Conservation (phyloP, 1,139 yeast species). For the Williopsis jadinii region DNA sequence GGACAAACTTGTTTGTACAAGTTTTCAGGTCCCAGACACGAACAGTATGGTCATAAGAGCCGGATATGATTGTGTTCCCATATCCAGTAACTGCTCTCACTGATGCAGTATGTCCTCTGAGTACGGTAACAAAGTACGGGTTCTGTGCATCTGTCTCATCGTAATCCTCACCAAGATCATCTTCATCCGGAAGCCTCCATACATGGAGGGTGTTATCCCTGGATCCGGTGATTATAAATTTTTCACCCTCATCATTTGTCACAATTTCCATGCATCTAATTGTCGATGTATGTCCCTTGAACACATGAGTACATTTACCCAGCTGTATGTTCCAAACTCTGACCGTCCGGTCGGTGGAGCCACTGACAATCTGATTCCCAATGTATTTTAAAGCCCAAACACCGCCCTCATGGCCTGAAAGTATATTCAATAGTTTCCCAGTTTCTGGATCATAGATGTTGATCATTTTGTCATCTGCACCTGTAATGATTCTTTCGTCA, state of each 20-base stretch:
- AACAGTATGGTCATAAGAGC: constrained; percentile 86
- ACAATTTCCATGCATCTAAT: constrained; percentile 86
- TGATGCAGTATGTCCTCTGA: constrained; percentile 80
- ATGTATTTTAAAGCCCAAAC: constrained; percentile 96
- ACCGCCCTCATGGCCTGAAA: constrained; percentile 93
- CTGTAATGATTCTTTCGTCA: constrained; percentile 84
- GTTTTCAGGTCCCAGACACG: constrained; percentile 87
- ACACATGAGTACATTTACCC: constrained; percentile 76
- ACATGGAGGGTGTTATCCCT: constrained; percentile 85
- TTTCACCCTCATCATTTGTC: constrained; percentile 56
- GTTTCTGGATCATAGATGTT: constrained; percentile 74
- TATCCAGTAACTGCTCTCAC: constrained; percentile 86
- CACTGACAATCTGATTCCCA: constrained; percentile 74
- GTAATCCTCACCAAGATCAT: constrained; percentile 31
- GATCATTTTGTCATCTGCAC: constrained; percentile 82
- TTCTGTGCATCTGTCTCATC: constrained; percentile 38
- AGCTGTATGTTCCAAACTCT: constrained; percentile 82
- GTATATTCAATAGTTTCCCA: constrained; percentile 59
- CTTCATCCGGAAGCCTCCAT: constrained; percentile 56
- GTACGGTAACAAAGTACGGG: constrained; percentile 68
- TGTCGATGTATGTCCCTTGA: constrained; percentile 87
- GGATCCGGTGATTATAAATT: constrained; percentile 77
- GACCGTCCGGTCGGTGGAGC: constrained; percentile 88
- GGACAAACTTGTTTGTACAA: constrained; percentile 64
- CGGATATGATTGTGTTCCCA: constrained; percentile 80